Evolutionary conservation across 805 yeast genomes (phyloP).

Genomic region (Metahyphopichia silvanorum): DNA sequence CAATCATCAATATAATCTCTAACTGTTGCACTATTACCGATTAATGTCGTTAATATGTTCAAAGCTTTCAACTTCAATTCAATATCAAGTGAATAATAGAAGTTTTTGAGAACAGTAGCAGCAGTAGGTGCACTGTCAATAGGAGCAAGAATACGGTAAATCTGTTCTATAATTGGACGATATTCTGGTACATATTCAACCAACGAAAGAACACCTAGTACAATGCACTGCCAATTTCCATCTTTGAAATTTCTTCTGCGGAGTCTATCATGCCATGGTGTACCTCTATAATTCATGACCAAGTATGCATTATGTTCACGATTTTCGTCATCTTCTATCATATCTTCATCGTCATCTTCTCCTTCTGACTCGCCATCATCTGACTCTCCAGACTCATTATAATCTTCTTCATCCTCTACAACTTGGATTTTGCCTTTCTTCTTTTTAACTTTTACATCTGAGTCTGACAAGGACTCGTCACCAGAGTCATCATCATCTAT

Average conservation of each 20-base stretch:
- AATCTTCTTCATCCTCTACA: constrained; percentile 8
- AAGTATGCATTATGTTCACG: constrained; percentile 42
- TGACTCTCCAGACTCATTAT: constrained; percentile 16
- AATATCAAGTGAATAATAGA: constrained; percentile 49
- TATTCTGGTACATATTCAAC: constrained; percentile 58
- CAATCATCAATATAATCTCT: constrained; percentile 65
- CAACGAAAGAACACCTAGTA: constrained; percentile 67
- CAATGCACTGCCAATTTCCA: constrained; percentile 80
- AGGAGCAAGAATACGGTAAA: constrained; percentile 60
- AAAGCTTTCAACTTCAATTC: constrained; percentile 56
- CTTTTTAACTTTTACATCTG: constrained; percentile 5
- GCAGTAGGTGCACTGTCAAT: constrained; percentile 47
- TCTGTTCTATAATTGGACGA: constrained; percentile 44
- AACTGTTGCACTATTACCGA: constrained; percentile 56
- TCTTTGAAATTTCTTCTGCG: constrained; percentile 72
- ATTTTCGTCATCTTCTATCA: constrained; percentile 16
- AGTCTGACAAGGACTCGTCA: constrained; percentile 12
- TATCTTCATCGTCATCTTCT: constrained; percentile 11
- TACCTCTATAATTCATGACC: constrained; percentile 54
- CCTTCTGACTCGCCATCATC: constrained; percentile 18
- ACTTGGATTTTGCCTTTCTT: constrained; percentile 2
- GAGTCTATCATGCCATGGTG: constrained; percentile 76
- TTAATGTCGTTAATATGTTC: constrained; percentile 59
- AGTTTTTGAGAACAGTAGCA: constrained; percentile 48
- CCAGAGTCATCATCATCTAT: constrained; percentile 18